A percentile compares a stretch with the other conserved stretches of the same genome.
phyloP scores from a whole-genome alignment of 2,329 filamentous ascomycete genomes.

The Kalaharituber pfeilii region DNA sequence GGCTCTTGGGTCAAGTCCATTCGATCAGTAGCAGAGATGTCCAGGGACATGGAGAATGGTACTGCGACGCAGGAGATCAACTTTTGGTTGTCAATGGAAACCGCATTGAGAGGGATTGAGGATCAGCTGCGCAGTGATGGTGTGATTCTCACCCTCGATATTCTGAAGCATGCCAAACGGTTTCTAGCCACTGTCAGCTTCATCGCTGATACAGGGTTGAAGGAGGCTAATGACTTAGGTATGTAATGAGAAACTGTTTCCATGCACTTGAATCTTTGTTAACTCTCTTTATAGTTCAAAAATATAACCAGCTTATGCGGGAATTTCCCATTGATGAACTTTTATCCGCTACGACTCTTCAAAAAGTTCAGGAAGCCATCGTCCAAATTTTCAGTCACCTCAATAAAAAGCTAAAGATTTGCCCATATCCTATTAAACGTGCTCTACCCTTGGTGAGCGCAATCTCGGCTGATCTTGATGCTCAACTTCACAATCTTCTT shows the following conservation, averaged over 20 bases:
- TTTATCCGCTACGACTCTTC: slow-evolving; percentile 72
- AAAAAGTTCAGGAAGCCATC: slow-evolving; percentile 77
- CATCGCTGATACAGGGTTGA: slow-evolving; percentile 82
- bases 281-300: slow-evolving; percentile 45
- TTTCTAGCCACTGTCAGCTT: slow-evolving; percentile 98
- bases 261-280: slow-evolving; percentile 1
- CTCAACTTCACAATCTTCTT: slow-evolving; percentile 67
- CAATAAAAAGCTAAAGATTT: slow-evolving; percentile 95
- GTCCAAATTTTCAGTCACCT: slow-evolving; percentile 81
- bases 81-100: slow-evolving; percentile 97
- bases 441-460: slow-evolving; percentile 90
- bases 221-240: slow-evolving; percentile 73
- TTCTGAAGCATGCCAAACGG: slow-evolving; percentile 90
- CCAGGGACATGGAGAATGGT: slow-evolving; percentile 57
- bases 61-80: slow-evolving; percentile 96
- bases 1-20: slow-evolving; percentile 99
- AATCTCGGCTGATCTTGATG: slow-evolving; percentile 83
- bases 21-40: slow-evolving; percentile 86
- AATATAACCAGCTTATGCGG: slow-evolving; percentile 97
- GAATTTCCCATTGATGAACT: slow-evolving; percentile 94
- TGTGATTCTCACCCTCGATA: slow-evolving; percentile 77
- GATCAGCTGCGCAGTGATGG: slow-evolving; percentile 74
- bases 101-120: slow-evolving; percentile 79
- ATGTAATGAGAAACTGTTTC: slow-evolving; percentile 3
- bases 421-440: slow-evolving; percentile 81